These are phyloP conservation scores for Xylariaceae sp. DNA, from an alignment of 2,329 filamentous ascomycete genomes.

Conservation along the genomic window DNA sequence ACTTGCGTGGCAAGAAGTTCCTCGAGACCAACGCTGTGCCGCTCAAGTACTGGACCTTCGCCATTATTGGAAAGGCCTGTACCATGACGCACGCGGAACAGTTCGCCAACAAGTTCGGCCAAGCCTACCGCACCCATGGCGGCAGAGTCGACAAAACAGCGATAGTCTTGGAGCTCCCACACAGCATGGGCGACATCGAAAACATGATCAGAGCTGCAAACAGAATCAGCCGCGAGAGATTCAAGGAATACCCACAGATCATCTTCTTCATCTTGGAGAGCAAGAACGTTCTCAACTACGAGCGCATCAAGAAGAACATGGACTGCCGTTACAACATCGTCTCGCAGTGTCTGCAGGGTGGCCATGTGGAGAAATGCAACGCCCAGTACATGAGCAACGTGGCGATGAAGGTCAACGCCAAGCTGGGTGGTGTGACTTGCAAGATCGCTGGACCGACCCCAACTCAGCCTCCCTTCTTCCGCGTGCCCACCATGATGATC, in stretches of 20 bases:
- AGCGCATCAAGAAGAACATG: conserved; percentile 79
- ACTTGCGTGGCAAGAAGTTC: conserved; percentile 77
- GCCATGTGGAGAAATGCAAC: conserved; percentile 61
- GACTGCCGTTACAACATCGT: conserved; percentile 81
- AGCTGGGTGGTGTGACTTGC: conserved; percentile 77
- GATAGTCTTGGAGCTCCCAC: conserved; percentile 27
- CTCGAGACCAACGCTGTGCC: conserved; percentile 52
- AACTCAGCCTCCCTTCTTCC: conserved; percentile 33
- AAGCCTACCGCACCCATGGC: conserved; percentile 42
- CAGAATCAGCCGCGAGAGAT: conserved; percentile 44
- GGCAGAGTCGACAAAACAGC: conserved; percentile 33
- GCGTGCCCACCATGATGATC: conserved; percentile 67
- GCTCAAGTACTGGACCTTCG: conserved; percentile 69
- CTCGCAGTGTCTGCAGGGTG: conserved; percentile 71
- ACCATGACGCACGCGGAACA: conserved; percentile 46
- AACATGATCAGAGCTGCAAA: conserved; percentile 49
- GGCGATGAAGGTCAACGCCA: conserved; percentile 93
- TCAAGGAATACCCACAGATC: conserved; percentile 58
- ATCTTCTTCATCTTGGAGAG: conserved; percentile 70
- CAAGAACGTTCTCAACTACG: conserved; percentile 66
- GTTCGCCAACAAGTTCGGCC: conserved; percentile 44
- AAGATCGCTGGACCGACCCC: conserved; percentile 28
- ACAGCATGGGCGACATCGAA: conserved; percentile 35
- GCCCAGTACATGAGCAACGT: conserved; percentile 91
- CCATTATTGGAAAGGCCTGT: conserved; percentile 53